phyloP scores from a whole-genome alignment of 2,329 filamentous ascomycete genomes.

The Diaporthe destruens region DNA sequence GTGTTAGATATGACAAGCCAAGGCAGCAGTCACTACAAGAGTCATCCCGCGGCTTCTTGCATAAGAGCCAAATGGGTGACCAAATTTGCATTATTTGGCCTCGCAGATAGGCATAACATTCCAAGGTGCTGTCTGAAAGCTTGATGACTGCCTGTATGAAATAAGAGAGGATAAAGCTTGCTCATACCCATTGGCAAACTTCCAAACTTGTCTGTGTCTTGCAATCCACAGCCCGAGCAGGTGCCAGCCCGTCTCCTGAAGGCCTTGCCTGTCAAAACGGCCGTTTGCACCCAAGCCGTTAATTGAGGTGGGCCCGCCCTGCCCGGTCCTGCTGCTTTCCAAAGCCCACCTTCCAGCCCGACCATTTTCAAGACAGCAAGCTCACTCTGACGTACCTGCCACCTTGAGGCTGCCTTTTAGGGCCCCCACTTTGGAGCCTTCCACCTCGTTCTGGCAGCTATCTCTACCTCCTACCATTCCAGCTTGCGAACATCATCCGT shows the following conservation, averaged over 20 bases:
- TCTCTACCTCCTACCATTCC: too few species aligned
- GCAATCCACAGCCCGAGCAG: neutral
- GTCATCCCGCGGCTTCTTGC: slow-evolving; percentile 7
- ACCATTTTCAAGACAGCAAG: neutral
- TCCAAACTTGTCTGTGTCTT: neutral
- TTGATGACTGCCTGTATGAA: neutral
- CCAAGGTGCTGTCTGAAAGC: neutral
- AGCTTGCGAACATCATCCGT: neutral
- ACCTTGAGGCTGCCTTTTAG: neutral
- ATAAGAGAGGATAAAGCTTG: neutral
- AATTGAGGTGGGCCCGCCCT: neutral
- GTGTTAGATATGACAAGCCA: neutral
- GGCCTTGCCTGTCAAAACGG: neutral
- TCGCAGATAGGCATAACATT: neutral
- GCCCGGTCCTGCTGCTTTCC: neutral
- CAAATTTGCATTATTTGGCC: neutral
- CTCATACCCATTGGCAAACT: neutral
- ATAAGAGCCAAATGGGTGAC: neutral
- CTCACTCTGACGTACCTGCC: neutral
- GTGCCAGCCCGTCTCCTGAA: neutral
- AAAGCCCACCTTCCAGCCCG: neutral
- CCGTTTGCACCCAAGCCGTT: neutral
- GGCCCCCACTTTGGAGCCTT: neutral
- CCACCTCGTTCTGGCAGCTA: neutral
- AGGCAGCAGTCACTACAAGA: neutral